Evolutionary conservation across 2,329 filamentous ascomycete genomes (phyloP).

Genomic region (Chlorencoelia australis): DNA sequence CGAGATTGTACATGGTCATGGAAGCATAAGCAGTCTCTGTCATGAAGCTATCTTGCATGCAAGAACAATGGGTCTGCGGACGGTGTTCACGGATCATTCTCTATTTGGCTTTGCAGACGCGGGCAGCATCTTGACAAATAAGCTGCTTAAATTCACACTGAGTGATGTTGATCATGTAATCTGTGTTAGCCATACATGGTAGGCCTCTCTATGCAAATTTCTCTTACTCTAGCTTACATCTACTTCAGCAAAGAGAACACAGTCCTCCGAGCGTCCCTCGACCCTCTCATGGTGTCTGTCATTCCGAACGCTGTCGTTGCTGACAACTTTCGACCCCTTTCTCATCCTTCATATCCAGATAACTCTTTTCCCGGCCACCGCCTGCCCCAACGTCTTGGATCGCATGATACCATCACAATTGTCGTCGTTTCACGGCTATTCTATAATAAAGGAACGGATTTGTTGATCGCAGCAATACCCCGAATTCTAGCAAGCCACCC

Average conservation of each 20-base stretch:
- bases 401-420: slow-evolving; percentile 84
- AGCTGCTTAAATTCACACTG: slow-evolving; percentile 87
- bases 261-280: slow-evolving; percentile 83
- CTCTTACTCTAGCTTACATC: not conserved
- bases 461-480: slow-evolving; percentile 92
- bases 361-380: slow-evolving; percentile 26
- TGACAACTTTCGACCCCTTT: slow-evolving; percentile 79
- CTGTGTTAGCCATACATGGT: slow-evolving; percentile 97
- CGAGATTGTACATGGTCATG: slow-evolving; percentile 97
- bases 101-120: slow-evolving; percentile 96
- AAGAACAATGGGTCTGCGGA: slow-evolving; percentile 88
- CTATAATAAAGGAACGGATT: slow-evolving; percentile 96
- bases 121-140: slow-evolving; percentile 91
- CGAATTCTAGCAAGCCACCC: slow-evolving; percentile 81
- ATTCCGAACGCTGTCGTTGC: slow-evolving; percentile 97
- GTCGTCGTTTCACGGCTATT: slow-evolving; percentile 96
- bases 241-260: slow-evolving; percentile 86
- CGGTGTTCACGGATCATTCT: slow-evolving; percentile 95
- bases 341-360: slow-evolving; percentile 36
- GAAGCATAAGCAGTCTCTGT: slow-evolving; percentile 82
- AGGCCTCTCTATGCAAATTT: slow-evolving; percentile 22
- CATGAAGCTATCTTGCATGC: slow-evolving; percentile 93
- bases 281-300: slow-evolving; percentile 93
- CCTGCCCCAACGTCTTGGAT: slow-evolving; percentile 58
- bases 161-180: slow-evolving; percentile 98